Evolutionary conservation across 331 rosid genomes (phyloP), one percentile per base, ranked within the genome.

Genomic region (Erythrophleum ivorense): DNA sequence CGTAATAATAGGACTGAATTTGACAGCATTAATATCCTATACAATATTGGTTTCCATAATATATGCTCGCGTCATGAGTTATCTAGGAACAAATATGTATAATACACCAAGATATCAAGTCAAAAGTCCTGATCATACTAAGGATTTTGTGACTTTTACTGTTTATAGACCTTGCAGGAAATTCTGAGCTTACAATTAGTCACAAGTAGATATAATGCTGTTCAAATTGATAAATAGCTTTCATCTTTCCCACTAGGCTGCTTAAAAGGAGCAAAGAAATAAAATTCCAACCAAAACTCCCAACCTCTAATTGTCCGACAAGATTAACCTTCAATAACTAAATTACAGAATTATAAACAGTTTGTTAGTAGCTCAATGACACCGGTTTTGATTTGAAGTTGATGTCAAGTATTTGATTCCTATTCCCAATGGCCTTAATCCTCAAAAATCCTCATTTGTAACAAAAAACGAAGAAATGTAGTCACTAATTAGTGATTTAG

Each of bases 221-320:
- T 69, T 48, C 43, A 45, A 5, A 70, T 46, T 45, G 24, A 76
- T 36, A 48, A 76, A 43, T 65, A 81, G 38, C 58, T 15, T 73
- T 66, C 73, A 29, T 77, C 63, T 72, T 78, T 52, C 79, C 24
- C 46, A 46, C 13, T 77, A 67, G 81, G 78, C 40, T 78, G 55
- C 76, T 34, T 58, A 13, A 36, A 33, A 78, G 60, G 67, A 15
- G n/a, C 52, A 33, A 63, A 53, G 13, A 45, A 36, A 69, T 13
- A 73, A n/a, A 53, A 69, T 74, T 21, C 41, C 29, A 62, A 75
- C 43, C 38, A 70, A 75, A 33, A 76, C 43, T 68, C 45, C 18
- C 49, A 3, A 73, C 0, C 9, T 36, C 46, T 59, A 60, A 13
- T 80, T 40, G 40, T 74, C 33, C 38, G 16, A 21, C 55, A 55